These are phyloP conservation scores for Rhodotorula graminis DNA, from an alignment of 768 basidiomycete genomes.

Conservation along the genomic window DNA sequence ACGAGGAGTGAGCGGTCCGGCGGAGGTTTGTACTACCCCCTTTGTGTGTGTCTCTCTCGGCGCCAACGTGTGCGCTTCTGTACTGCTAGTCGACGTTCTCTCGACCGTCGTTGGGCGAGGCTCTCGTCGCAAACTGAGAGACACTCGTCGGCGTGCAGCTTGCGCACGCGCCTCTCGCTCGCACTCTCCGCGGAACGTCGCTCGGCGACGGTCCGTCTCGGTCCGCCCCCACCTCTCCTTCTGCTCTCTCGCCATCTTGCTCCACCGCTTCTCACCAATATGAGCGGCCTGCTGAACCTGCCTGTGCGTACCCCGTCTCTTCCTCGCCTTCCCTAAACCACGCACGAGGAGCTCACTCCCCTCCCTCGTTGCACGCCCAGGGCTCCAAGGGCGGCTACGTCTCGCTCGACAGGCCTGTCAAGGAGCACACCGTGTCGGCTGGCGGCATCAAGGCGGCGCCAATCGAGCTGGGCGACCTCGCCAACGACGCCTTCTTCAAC, in stretches of 20 bases:
- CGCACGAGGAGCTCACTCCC: background rate
- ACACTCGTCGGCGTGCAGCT: too few relatives aligned
- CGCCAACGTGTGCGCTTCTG: background rate
- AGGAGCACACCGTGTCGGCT: slow-evolving; percentile 16
- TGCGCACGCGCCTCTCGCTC: too few relatives aligned
- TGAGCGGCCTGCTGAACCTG: background rate
- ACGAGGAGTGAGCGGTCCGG: slow-evolving; percentile 9
- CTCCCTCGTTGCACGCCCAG: background rate
- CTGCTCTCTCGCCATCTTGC: background rate
- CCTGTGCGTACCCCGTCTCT: background rate
- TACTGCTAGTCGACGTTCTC: background rate
- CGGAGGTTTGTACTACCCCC: background rate
- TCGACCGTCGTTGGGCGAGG: too few relatives aligned
- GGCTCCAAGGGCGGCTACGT: slow-evolving; percentile 5
- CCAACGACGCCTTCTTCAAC: slow-evolving; percentile 8
- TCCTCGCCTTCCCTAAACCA: too few relatives aligned
- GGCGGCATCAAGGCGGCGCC: slow-evolving; percentile 8
- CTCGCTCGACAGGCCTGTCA: slow-evolving; percentile 9
- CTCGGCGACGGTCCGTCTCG: too few relatives aligned
- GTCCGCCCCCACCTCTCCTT: background rate
- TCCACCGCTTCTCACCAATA: background rate
- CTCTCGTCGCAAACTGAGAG: too few relatives aligned
- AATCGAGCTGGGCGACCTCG: slow-evolving; percentile 26
- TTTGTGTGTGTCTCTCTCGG: background rate
- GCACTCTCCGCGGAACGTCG: too few relatives aligned